Base-by-base conservation (phyloP, 108 stramenopile species). In the Bacterosira constricta region DNA sequence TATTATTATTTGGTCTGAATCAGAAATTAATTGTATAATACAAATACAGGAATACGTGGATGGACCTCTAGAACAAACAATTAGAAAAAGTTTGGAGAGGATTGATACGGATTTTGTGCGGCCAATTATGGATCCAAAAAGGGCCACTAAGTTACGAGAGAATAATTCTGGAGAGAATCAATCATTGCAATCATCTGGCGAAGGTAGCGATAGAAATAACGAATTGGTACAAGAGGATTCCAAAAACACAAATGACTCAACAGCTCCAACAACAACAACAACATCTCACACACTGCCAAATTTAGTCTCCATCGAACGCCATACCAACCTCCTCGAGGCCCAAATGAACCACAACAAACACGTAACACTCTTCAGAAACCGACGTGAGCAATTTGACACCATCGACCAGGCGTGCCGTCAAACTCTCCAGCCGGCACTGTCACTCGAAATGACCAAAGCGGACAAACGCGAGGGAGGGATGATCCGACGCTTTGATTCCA, bases 381-480 rank as follows among this genome's bases (percentile, higher is more conserved):
- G 68, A 35, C 38, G 66, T n/a, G 27, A 46, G 15, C 46, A 65
- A 36, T 64, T 71, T 17, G 77, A 79, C 56, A 42, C 56, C 17
- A 66, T 79, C 7, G 54, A 60, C 21, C 46, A 70, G 50, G 30
- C 54, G 31, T 55, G 34, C 26, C 27, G 58, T 30, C 35, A 62
- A 4, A 61, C 46, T 26, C 64, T 79, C 21, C 62, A 71, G 17
- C 81, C 84, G 7, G 62, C 69, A 32, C 37, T 88, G 13, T 66
- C 52, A 18, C 73, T 83, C 38, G 87, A 88, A 75, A 67, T 58
- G 38, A 66, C 71, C 57, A 88, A 83, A 62, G 82, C 75, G 3
- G 72, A 85, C 53, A 85, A 87, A 69, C 72, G 84, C 30, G 82
- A 87, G 55, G 86, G 79, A 23, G 80, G 84, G 11, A 55, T 87